Evolutionary conservation across 2,329 filamentous ascomycete genomes (phyloP), one percentile per base, ranked within the genome.

Genomic region (Alternaria sp.): DNA sequence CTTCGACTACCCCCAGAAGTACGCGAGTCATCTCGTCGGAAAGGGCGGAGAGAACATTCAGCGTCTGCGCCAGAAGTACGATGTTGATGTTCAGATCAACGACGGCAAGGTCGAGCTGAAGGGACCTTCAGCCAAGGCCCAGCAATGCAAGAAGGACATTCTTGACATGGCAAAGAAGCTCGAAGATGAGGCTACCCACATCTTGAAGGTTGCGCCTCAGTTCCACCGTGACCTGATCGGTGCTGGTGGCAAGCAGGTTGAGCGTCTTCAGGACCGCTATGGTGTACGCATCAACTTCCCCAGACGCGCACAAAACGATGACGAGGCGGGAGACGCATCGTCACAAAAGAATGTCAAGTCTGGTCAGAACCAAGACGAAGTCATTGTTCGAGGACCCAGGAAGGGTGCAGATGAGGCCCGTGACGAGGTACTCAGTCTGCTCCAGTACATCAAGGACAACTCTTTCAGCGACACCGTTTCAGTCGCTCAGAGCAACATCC

Each of bases 201-300:
- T 88, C 12, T 84, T 99, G 56, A 96, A 96, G 84, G 91, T 99
- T 69, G 92, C 96, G 58, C 91, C 94, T 56, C 93, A 97, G 81
- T 98, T 91, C 80, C 95, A 99, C 81, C 88, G 93, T 61, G 94
- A 97, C 77, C 85, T 99, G 56, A 99, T 99, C 70, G 95, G 95
- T 49, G 87, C 92, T 20, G 90, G 92, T 72, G 95, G 95, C 61
- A 88, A 85, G 73, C 92, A 96, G 76, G 94, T 99, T 74, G 95
- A 95, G 81, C 90, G 92, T 67, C 87, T 99, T 24, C 94, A 99
- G 80, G 92, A 90, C 57, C 91, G 94, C 47, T 97, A 99, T 84
- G 90, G 91, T 75, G 95, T 99, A 42, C 89, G 94, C 64, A 95
- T 99, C 71, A 94, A 97, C 81, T 99, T 99, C 84, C 95, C 95